These are phyloP conservation scores for Melastoma malabathricum DNA, from an alignment of 345 rosid species.

Conservation along the genomic window DNA sequence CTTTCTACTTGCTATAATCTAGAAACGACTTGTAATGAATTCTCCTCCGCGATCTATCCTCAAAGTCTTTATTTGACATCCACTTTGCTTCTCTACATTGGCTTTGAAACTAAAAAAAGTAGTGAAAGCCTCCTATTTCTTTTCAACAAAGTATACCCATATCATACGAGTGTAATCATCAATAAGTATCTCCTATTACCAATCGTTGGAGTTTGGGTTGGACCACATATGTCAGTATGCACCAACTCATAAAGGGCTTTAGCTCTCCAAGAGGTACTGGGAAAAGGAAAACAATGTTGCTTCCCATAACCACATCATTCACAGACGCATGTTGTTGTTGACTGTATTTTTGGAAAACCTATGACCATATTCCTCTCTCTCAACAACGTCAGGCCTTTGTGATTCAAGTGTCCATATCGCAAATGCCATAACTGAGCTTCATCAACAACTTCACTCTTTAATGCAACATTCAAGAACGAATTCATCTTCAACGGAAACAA, in stretches of 20 bases:
- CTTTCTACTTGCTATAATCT: neutral
- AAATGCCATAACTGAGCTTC: no score
- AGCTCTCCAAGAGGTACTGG: no score
- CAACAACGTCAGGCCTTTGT: conserved; percentile 3
- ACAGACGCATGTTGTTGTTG: neutral
- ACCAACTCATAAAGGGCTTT: neutral
- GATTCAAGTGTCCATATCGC: no score
- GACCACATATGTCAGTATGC: neutral
- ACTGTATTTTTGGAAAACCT: no score
- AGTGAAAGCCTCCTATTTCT: neutral
- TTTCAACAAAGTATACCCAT: neutral
- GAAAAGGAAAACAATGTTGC: no score
- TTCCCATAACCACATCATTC: neutral
- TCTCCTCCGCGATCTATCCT: neutral
- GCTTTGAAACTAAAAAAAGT: neutral
- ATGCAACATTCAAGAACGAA: no score
- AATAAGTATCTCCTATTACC: neutral
- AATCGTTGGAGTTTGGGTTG: neutral
- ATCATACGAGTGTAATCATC: neutral
- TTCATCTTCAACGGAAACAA: no score
- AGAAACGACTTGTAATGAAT: neutral
- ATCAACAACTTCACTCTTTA: no score
- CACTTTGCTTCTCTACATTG: neutral
- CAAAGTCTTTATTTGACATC: neutral
- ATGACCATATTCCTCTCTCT: no score